Evolutionary conservation across 2,329 filamentous ascomycete species (phyloP).

Genomic region (Sporothrix euskadiensis): DNA sequence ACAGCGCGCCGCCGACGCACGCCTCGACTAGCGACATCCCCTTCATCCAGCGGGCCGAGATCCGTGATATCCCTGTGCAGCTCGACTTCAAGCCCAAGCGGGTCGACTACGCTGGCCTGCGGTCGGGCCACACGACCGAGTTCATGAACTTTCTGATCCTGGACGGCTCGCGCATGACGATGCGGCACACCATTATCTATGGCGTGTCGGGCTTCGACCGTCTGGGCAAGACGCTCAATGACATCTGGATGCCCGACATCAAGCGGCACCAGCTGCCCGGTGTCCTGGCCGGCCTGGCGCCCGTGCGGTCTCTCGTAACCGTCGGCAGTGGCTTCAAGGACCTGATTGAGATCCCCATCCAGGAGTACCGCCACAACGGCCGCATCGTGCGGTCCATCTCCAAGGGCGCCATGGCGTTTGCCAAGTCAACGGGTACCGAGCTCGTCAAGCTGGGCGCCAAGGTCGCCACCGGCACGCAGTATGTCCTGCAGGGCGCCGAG

Average conservation of each 20-base stretch:
- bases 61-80: slow-evolving; percentile 79
- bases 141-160: slow-evolving; percentile 99
- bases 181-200: slow-evolving; percentile 89
- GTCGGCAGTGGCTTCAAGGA: slow-evolving; percentile 85
- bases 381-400: slow-evolving; percentile 87
- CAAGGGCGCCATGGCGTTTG: slow-evolving; percentile 87
- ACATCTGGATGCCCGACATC: slow-evolving; percentile 95
- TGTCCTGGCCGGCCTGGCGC: slow-evolving; percentile 83
- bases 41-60: slow-evolving; percentile 86
- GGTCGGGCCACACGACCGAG: slow-evolving; percentile 91
- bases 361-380: slow-evolving; percentile 92
- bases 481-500: slow-evolving; percentile 86
- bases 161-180: slow-evolving; percentile 80
- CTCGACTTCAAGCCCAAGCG: slow-evolving; percentile 96
- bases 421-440: slow-evolving; percentile 89
- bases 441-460: slow-evolving; percentile 94
- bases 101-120: slow-evolving; percentile 91
- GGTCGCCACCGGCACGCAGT: slow-evolving; percentile 90
- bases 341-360: slow-evolving; percentile 83
- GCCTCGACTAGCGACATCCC: slow-evolving; percentile 69
- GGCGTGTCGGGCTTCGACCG: slow-evolving; percentile 89
- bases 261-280: slow-evolving; percentile 84
- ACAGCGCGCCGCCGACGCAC: slow-evolving; percentile 53
- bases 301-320: slow-evolving; percentile 87
- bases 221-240: slow-evolving; percentile 85